phyloP scores from a whole-genome alignment of 2,329 filamentous ascomycete genomes.

The Aspergillus ustus region DNA sequence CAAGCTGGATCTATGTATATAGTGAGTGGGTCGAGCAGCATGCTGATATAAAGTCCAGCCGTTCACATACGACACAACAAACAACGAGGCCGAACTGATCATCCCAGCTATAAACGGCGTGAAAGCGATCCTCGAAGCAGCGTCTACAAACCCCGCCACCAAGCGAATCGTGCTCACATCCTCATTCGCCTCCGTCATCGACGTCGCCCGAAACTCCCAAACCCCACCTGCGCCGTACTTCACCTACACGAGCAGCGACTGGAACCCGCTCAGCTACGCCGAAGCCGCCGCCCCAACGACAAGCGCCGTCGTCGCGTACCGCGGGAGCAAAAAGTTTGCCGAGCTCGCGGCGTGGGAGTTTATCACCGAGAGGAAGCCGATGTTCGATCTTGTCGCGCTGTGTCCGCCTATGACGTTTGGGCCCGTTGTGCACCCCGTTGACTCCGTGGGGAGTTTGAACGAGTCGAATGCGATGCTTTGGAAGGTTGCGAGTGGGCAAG shows the following conservation, averaged over 20 bases:
- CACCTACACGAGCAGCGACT: slow-evolving; percentile 34
- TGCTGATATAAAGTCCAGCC: slow-evolving; percentile 34
- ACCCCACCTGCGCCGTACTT: slow-evolving; percentile 19
- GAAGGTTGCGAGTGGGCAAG: slow-evolving; percentile 42
- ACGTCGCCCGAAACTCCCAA: slow-evolving; percentile 21
- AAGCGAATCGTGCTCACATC: slow-evolving; percentile 35
- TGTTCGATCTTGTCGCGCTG: slow-evolving; percentile 50
- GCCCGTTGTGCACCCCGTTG: slow-evolving; percentile 47
- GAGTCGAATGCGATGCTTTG: slow-evolving; percentile 51
- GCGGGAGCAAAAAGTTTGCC: slow-evolving; percentile 40
- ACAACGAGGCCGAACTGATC: slow-evolving; percentile 52
- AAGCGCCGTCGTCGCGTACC: slow-evolving; percentile 34
- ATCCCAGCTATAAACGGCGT: slow-evolving; percentile 54
- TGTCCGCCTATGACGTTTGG: slow-evolving; percentile 54
- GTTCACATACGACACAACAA: slow-evolving; percentile 48
- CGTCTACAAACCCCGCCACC: slow-evolving; percentile 24
- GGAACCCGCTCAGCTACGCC: slow-evolving; percentile 39
- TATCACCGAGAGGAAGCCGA: slow-evolving; percentile 38
- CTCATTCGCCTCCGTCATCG: slow-evolving; percentile 36
- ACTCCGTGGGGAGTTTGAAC: slow-evolving; percentile 42
- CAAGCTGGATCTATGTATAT: no score
- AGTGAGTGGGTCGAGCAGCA: background rate
- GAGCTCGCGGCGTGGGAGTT: slow-evolving; percentile 38
- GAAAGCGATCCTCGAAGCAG: slow-evolving; percentile 45
- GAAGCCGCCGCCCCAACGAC: slow-evolving; percentile 27